phyloP scores from a whole-genome alignment of 768 basidiomycete species.

The Asterophora parasitica region DNA sequence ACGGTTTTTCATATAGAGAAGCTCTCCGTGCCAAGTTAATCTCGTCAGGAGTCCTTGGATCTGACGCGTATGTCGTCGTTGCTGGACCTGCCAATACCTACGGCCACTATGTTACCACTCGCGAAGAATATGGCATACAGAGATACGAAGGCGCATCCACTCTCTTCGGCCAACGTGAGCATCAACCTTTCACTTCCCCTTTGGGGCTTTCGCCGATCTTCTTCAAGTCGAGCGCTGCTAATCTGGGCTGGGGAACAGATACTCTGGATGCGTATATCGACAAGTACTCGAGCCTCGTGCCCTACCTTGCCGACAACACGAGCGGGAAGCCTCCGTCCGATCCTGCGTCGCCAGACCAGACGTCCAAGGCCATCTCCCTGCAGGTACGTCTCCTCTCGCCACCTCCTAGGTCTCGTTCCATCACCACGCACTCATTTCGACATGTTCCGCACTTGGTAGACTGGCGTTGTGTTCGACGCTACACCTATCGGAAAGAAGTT shows the following conservation, averaged over 20 bases:
- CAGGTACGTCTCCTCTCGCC: slow-evolving; percentile 34
- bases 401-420: not conserved
- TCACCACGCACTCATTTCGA: not conserved
- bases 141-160: slow-evolving; percentile 82
- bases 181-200: slow-evolving; percentile 3
- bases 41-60: slow-evolving; percentile 54
- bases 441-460: slow-evolving; percentile 30
- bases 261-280: slow-evolving; percentile 81
- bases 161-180: slow-evolving; percentile 67
- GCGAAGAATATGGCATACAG: slow-evolving; percentile 70
- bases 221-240: slow-evolving; percentile 1
- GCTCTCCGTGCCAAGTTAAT: slow-evolving; percentile 63
- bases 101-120: slow-evolving; percentile 67
- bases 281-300: slow-evolving; percentile 63
- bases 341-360: slow-evolving; percentile 59
- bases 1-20: slow-evolving; percentile 40
- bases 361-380: slow-evolving; percentile 60
- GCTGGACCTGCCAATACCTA: slow-evolving; percentile 84
- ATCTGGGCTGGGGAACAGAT: slow-evolving; percentile 29
- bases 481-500: slow-evolving; percentile 54
- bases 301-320: slow-evolving; percentile 51
- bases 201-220: slow-evolving; percentile 1
- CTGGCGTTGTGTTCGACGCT: slow-evolving; percentile 56
- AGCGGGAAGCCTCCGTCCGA: slow-evolving; percentile 53
- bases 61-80: slow-evolving; percentile 70